Evolutionary conservation across 331 rosid genomes (phyloP), one percentile per base, ranked within the genome.

Genomic region (Arachis monticola): DNA sequence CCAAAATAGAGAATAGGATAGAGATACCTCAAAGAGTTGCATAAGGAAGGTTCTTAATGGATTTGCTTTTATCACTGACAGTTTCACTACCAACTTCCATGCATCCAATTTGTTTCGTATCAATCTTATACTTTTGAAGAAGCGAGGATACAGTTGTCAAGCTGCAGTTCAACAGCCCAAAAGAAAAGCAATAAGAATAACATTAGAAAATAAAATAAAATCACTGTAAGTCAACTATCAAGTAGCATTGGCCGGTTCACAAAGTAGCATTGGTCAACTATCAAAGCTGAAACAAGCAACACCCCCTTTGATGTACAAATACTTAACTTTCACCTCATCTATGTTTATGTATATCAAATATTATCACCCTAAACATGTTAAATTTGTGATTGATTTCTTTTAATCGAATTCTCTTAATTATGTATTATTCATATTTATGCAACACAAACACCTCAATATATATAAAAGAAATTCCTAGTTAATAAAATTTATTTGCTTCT

Each of bases 51-150:
- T 90, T 17, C 90, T 88, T 92, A 66, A 92, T 90, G 51, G 96
- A 92, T 74, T 92, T 92, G 90, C 97, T 92, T 81, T 92, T 92
- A 89, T 90, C 94, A 73, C 90, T 90, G 70, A 92, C 96, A 73
- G 96, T 17, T 17, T 17, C 22, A 17, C 22, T 17, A 17, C 22
- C 22, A 17, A 17, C 22, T 17, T 17, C 22, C 22, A 17, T 17
- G 22, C 22, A 17, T 17, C 22, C 22, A 17, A 17, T 17, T 17
- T 17, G 22, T 17, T 17, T 17, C 22, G 22, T 17, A 17, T 17
- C 22, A 17, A 17, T 17, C 22, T 17, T 17, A 17, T 17, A 17
- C 22, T 17, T 17, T 17, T 17, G 22, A 17, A 17, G 22, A 17
- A 17, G 22, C 22, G 22, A 17, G 22, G 22, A 17, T 17, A 17